Evolutionary conservation across 1,284 basidiomycete species (phyloP), one percentile per base, ranked within the genome.

Genomic region (Bjerkandera adusta): DNA sequence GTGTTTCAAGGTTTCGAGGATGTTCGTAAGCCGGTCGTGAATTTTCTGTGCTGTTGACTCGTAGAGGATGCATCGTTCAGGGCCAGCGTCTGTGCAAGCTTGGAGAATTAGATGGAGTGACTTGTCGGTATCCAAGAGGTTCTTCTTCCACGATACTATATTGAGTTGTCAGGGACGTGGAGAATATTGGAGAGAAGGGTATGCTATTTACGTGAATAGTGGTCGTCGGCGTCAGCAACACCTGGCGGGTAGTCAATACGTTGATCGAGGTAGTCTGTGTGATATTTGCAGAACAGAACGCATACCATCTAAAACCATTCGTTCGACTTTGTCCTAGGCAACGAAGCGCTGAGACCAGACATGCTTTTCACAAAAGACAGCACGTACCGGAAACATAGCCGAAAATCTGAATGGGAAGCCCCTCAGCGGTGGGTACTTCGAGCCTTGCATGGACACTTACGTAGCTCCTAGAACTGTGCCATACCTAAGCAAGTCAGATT

Each of bases 341-440:
- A 8, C 22, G 20, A 13, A 30, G 13, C 24, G 10, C 15, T n/a
- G 6, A 24, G 4, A 21, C 18, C 18, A 26, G 10, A 8, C n/a
- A n/a, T n/a, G n/a, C n/a, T 10, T 6, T 41, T 5, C 7, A 22
- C 12, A 5, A 26, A 8, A 12, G 6, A 11, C 25, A 27, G 20
- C 25, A 16, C 41, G 40, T 42, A 51, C 53, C 21, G 60, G 61
- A 43, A 61, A 63, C 54, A 61, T 59, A 10, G 58, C 48, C 10
- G 61, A 50, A 45, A 40, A 51, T n/a, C 50, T 51, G 25, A 39
- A 43, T 8, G n/a, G 5, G 12, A 6, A 22, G 16, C 12, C 5
- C 18, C 18, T 22, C 15, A 21, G 11, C 2, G 5, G n/a, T n/a
- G n/a, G n/a, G n/a, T n/a, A n/a, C 53, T 54, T 57, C 35, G 48